These are phyloP conservation scores for Fusarium scirpi DNA, from an alignment of 2,329 filamentous ascomycete species.

Conservation along the genomic window DNA sequence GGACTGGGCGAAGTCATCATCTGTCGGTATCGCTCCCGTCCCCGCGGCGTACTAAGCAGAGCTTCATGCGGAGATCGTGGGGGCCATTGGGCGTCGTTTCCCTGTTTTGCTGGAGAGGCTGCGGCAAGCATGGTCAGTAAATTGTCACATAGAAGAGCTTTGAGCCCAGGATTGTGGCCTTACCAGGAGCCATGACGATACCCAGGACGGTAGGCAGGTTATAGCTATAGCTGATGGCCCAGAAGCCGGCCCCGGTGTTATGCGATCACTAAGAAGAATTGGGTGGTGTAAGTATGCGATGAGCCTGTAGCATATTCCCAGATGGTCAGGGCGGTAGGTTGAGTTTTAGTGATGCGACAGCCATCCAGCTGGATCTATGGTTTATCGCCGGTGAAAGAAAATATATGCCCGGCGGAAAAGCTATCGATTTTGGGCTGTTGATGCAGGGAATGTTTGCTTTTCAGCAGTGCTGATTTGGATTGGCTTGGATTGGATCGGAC, in stretches of 20 bases:
- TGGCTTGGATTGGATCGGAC: constrained; percentile 17
- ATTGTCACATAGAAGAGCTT: constrained; percentile 3
- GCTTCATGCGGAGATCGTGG: constrained; percentile 75
- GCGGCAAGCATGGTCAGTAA: constrained; percentile 21
- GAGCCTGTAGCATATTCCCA: constrained; percentile 39
- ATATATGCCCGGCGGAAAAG: constrained; percentile 9
- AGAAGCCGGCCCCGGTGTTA: constrained; percentile 33
- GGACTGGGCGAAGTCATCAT: constrained; percentile 76
- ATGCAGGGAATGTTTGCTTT: constrained; percentile 35
- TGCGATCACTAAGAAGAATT: constrained; percentile 30
- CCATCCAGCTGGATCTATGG: constrained; percentile 38
- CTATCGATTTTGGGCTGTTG: constrained; percentile 30
- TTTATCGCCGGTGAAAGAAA: constrained; percentile 9
- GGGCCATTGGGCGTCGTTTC: constrained; percentile 70
- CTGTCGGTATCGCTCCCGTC: constrained; percentile 79
- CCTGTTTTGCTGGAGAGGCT: constrained; percentile 53
- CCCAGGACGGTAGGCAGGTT: constrained; percentile 27
- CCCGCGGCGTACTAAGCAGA: constrained; percentile 77
- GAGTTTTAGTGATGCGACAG: constrained; percentile 25
- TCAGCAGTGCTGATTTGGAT: constrained; percentile 18
- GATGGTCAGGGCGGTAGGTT: constrained; percentile 31
- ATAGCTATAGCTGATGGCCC: constrained; percentile 20
- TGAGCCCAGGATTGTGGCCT: constrained; percentile 13
- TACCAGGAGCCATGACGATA: constrained; percentile 47
- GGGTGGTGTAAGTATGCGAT: constrained; percentile 13